phyloP scores from a whole-genome alignment of 106 monocot species.

The Dactylorhiza incarnata region DNA sequence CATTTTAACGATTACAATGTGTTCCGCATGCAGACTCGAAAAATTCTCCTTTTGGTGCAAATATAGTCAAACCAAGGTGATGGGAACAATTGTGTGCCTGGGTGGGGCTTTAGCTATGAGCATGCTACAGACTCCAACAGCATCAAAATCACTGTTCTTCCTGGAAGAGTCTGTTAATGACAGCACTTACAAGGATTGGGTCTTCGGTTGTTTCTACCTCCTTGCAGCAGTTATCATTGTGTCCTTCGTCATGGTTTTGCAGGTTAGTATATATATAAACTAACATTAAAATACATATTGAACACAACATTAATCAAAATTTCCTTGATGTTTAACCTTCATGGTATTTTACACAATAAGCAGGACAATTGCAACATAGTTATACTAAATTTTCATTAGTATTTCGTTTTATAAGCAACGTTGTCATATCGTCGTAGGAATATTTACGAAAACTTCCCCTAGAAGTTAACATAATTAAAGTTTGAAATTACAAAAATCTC shows the following conservation, averaged over 20 bases:
- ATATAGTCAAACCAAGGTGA: constrained; percentile 49
- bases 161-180: not conserved
- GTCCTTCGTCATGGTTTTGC: constrained; percentile 48
- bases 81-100: constrained; percentile 69
- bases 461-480: too few relatives aligned
- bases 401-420: too few relatives aligned
- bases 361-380: too few relatives aligned
- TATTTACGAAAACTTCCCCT: too few relatives aligned
- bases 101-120: constrained; percentile 53
- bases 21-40: constrained; percentile 41
- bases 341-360: too few relatives aligned
- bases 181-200: constrained; percentile 28
- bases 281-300: too few relatives aligned
- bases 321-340: too few relatives aligned
- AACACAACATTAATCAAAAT: too few relatives aligned
- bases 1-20: not conserved
- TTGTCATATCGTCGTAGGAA: too few relatives aligned
- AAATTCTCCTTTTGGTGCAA: constrained; percentile 52
- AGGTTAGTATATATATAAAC: constrained; percentile 22
- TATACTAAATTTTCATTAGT: too few relatives aligned
- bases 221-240: constrained; percentile 19
- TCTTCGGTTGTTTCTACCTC: constrained; percentile 54
- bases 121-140: constrained; percentile 43
- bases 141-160: not conserved
- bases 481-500: too few relatives aligned